phyloP scores from a whole-genome alignment of 2,329 filamentous ascomycete genomes.

The Fusarium chaquense region DNA sequence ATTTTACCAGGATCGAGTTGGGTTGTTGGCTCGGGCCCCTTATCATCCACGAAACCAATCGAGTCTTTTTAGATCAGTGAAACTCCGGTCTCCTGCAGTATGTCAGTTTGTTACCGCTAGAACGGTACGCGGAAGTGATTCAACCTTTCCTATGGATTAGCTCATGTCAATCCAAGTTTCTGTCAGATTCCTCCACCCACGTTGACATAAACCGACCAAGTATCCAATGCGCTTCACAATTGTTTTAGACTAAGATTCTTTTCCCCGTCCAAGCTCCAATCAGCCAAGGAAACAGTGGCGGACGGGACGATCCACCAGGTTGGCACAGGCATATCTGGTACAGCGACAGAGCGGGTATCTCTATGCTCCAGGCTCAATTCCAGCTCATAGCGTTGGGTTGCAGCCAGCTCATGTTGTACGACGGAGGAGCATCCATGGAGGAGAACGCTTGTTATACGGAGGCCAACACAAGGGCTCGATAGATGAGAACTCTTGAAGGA shows the following conservation, averaged over 20 bases:
- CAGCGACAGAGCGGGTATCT: slow-evolving; percentile 27
- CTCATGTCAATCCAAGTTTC: slow-evolving; percentile 22
- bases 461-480: slow-evolving; percentile 1
- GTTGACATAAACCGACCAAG: not conserved
- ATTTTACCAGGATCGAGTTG: slow-evolving; percentile 7
- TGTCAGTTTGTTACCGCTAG: slow-evolving; percentile 45
- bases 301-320: slow-evolving; percentile 43
- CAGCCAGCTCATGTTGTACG: slow-evolving; percentile 46
- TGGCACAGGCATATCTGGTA: slow-evolving; percentile 42
- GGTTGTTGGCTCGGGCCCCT: slow-evolving; percentile 11
- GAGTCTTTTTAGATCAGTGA: slow-evolving; percentile 16
- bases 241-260: slow-evolving; percentile 28
- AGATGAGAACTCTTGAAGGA: not conserved
- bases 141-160: slow-evolving; percentile 32
- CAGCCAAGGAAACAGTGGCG: slow-evolving; percentile 23
- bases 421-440: slow-evolving; percentile 14
- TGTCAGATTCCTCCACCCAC: slow-evolving; percentile 19
- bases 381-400: slow-evolving; percentile 42
- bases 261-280: slow-evolving; percentile 40
- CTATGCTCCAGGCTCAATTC: slow-evolving; percentile 36
- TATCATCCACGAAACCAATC: slow-evolving; percentile 5
- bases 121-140: slow-evolving; percentile 40
- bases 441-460: slow-evolving; percentile 8
- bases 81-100: slow-evolving; percentile 26
- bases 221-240: slow-evolving; percentile 23